A percentile compares a stretch with the other conserved stretches of the same genome.
Conservation (phyloP, 2,329 filamentous ascomycete genomes). For the Leptographium radiaticola region DNA sequence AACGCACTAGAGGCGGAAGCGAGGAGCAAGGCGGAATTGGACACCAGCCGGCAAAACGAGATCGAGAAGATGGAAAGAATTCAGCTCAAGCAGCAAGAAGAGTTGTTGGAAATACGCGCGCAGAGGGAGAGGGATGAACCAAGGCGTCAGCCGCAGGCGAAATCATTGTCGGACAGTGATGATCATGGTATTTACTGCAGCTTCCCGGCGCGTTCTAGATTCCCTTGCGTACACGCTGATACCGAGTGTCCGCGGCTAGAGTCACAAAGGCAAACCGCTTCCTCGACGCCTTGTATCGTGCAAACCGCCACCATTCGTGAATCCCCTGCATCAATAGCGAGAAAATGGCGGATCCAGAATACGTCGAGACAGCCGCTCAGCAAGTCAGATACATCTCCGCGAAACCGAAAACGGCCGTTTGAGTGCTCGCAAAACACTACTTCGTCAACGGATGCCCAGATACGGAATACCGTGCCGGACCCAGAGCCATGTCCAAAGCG, state of each 20-base stretch:
- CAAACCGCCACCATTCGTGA: not conserved
- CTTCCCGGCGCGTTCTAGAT: too few species aligned
- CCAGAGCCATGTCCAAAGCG: not conserved
- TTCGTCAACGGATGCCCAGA: too few species aligned
- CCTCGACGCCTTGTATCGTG: not conserved
- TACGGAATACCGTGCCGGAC: not conserved
- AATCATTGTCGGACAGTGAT: not conserved
- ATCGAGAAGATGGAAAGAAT: not conserved
- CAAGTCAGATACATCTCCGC: not conserved
- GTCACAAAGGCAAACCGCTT: not conserved
- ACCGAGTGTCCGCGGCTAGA: not conserved
- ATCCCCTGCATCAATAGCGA: not conserved
- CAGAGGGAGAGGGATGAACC: not conserved
- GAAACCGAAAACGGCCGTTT: not conserved
- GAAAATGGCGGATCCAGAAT: not conserved
- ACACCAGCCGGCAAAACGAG: not conserved
- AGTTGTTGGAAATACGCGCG: not conserved
- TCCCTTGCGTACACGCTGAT: not conserved
- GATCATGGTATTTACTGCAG: too few species aligned
- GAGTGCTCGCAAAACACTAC: not conserved
- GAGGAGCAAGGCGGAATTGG: not conserved
- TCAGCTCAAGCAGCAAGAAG: not conserved
- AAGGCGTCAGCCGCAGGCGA: not conserved
- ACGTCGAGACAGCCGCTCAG: not conserved
- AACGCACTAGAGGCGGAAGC: conserved; percentile 2